Conservation (phyloP, 2,329 filamentous ascomycete species). For the Phaeosphaeria sp. region DNA sequence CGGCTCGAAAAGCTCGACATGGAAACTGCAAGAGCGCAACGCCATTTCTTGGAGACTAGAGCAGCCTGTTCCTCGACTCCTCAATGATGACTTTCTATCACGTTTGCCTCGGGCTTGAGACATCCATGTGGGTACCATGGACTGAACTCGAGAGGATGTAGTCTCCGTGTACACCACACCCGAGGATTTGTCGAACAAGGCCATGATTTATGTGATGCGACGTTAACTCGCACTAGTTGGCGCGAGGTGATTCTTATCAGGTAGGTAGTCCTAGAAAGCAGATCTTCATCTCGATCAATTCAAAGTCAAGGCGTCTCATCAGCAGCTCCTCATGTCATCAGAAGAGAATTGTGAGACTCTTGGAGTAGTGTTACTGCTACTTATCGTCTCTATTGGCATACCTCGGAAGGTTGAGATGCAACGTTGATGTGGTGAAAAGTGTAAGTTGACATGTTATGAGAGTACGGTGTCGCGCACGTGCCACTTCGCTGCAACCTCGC, state of each 20-base stretch:
- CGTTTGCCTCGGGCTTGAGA: conserved; percentile 17
- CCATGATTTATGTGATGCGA: background rate
- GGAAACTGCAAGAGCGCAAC: conserved; percentile 24
- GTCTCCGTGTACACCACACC: conserved; percentile 28
- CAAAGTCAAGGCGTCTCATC: background rate
- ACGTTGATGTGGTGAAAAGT: background rate
- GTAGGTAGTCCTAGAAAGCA: background rate
- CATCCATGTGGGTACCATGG: conserved; percentile 28
- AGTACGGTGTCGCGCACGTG: background rate
- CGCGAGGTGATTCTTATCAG: background rate
- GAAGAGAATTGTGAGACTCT: background rate
- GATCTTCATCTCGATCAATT: background rate
- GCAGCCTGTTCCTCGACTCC: conserved; percentile 13
- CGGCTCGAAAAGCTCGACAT: conserved; percentile 20
- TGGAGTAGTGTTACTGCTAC: too few relatives aligned
- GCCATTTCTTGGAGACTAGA: conserved; percentile 24
- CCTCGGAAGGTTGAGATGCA: background rate
- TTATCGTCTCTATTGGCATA: too few relatives aligned
- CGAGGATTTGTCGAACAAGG: conserved; percentile 1
- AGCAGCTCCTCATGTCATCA: background rate
- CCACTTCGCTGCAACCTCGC: background rate
- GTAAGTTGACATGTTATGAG: background rate
- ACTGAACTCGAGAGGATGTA: conserved; percentile 11
- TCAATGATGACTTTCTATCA: conserved; percentile 14
- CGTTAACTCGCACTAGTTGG: background rate